Evolutionary conservation across 768 basidiomycete species (phyloP), one percentile per base, ranked within the genome.

Genomic region (Podaxis sp.): DNA sequence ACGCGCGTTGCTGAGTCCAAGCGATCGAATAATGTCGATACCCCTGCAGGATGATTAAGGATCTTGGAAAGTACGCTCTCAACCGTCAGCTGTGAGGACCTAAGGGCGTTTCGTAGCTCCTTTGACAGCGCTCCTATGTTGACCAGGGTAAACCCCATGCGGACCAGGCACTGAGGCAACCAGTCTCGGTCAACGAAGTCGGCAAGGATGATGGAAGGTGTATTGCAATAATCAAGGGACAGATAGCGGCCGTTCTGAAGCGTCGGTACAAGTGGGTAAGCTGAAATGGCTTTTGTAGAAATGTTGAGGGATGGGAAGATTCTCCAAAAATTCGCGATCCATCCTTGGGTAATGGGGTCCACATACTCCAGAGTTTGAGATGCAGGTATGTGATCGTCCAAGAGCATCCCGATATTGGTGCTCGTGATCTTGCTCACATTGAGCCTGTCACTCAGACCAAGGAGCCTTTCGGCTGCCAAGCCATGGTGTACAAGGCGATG

Each of bases 241-340:
- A 74, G 72, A 38, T 74, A 79, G 11, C 61, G 51, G 9, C 68
- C 66, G 0, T 58, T 40, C 5, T 40, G 63, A 36, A 63, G 66
- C 1, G 76, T 77, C 13, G 72, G 75, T 1, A 81, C 74, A 15
- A 81, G 66, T 1, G 76, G 75, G 59, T 75, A 77, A 6, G 59
- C 51, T 1, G 62, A 57, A 11, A 76, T 68, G 4, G 72, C 66
- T 0, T 53, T 29, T 3, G 51, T 9, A 9, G 64, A 40, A 3
- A 56, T 41, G 13, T 68, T 61, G 60, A 69, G 27, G 64, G 59
- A 4, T 7, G 19, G 13, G 13, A 25, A 69, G 46, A 61, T 37
- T 38, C 63, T 62, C 79, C 79, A 80, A 58, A 80, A 79, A 0
- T 58, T 64, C 7, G 40, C 25, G 9, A 77, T 72, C 77, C 76